phyloP scores from a whole-genome alignment of 495 filamentous ascomycete genomes.

The Viridothelium virens region DNA sequence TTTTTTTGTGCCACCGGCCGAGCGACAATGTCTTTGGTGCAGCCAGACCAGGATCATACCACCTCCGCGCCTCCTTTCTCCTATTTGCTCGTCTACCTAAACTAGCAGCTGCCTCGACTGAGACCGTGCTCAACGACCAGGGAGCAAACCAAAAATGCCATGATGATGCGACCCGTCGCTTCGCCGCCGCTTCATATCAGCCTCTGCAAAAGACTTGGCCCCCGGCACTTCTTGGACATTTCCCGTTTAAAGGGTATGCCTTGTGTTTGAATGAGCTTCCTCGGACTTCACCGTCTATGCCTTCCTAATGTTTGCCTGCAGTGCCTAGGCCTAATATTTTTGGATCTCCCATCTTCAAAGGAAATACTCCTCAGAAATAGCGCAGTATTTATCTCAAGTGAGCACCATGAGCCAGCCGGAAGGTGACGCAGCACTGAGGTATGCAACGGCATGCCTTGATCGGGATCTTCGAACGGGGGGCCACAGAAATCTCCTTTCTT shows the following conservation, averaged over 20 bases:
- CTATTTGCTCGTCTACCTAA: constrained; percentile 4
- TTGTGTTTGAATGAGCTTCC: too few relatives aligned
- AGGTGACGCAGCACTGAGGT: not conserved
- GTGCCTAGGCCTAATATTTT: too few relatives aligned
- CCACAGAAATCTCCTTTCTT: constrained; percentile 7
- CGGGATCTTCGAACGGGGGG: constrained; percentile 2
- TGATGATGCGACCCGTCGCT: constrained; percentile 5
- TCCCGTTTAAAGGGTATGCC: too few relatives aligned
- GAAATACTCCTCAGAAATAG: too few relatives aligned
- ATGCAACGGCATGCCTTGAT: not conserved
- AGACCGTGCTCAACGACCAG: constrained; percentile 1
- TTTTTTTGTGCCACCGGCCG: constrained; percentile 2
- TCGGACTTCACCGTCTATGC: too few relatives aligned
- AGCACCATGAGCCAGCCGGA: not conserved
- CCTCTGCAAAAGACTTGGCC: not conserved
- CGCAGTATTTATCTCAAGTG: too few relatives aligned
- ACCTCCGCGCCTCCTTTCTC: not conserved
- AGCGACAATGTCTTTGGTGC: not conserved
- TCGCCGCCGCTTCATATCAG: not conserved
- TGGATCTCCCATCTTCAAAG: too few relatives aligned
- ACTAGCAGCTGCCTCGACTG: not conserved
- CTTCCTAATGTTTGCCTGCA: too few relatives aligned
- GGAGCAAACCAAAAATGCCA: constrained; percentile 10
- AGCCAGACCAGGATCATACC: not conserved
- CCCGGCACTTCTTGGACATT: not conserved